Base-by-base conservation (phyloP, 1,284 basidiomycete genomes). In the Psilocybe mexicana region DNA sequence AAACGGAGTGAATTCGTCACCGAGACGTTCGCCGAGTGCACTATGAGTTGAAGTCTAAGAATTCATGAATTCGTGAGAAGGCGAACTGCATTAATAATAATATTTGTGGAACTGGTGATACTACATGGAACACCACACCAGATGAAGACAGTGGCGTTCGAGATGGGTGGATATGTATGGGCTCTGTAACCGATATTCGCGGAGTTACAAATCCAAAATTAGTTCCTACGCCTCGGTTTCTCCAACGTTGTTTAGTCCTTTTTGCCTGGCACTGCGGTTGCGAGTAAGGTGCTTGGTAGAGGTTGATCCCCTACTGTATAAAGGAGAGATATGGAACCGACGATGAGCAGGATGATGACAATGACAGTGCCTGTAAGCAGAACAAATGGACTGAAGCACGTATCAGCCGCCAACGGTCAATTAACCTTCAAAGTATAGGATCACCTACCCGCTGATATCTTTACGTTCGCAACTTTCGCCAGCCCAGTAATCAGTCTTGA, bases 391-490 rank as follows among this genome's bases (percentile, higher is more conserved):
- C 89, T 92, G 38, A 55, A 66, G 60, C 54, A 33, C 44, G 25
- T 43, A 25, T 35, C 25, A 43, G 52, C 52, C 18, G 18, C 18
- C 18, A 18, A 18, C 18, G 58, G 49, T 12, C 23, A 23, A 58
- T 30, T 30, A 50, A 44, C 7, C 8, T 33, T 28, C 30, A 43
- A 42, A 12, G 54, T 25, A 6, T 48, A 25, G 14, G 8, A 53
- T 6, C 14, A 66, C 88, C 67, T 69, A 91, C 89, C 81, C 82
- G 76, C 89, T 92, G 47, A 93, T 73, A 67, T 93, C 92, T 72
- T 84, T 83, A 63, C 86, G 81, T 75, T 93, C 85, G 65, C 91
- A 93, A 60, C 76, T 80, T 56, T 81, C 79, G 4, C 91, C 92
- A 0, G 81, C 90, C 90, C 90, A 93, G 30, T 73, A 72, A 63